phyloP scores from a whole-genome alignment of 1,284 basidiomycete genomes.

The Ustilago cynodontis region DNA sequence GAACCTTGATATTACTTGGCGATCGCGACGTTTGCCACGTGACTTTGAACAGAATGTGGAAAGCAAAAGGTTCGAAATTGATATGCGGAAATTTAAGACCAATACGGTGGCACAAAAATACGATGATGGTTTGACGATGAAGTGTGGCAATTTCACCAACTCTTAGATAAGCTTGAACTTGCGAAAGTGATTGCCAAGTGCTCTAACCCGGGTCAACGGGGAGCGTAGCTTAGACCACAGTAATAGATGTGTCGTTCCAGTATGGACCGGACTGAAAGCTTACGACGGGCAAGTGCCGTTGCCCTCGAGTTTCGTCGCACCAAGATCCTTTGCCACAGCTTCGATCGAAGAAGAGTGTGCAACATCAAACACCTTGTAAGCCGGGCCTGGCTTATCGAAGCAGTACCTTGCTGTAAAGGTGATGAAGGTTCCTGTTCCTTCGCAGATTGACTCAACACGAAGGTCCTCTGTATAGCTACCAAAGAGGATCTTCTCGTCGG shows the following conservation, averaged over 20 bases:
- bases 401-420: conserved; percentile 35
- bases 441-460: conserved; percentile 34
- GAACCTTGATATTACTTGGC: too few species aligned
- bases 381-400: conserved; percentile 37
- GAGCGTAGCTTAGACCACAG: not conserved
- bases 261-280: not conserved
- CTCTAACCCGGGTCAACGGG: not conserved
- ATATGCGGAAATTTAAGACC: too few species aligned
- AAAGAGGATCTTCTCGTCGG: conserved; percentile 27
- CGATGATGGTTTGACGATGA: too few species aligned
- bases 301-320: conserved; percentile 26
- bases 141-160: too few species aligned
- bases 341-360: conserved; percentile 29
- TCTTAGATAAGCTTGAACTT: too few species aligned
- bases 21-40: too few species aligned
- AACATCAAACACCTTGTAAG: conserved; percentile 36
- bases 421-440: conserved; percentile 28
- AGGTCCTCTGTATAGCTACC: conserved; percentile 39
- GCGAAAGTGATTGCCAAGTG: too few species aligned
- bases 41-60: too few species aligned
- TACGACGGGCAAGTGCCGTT: conserved; percentile 34
- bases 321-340: conserved; percentile 24
- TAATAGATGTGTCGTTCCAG: not conserved
- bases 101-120: too few species aligned
- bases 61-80: too few species aligned